Conservation (phyloP, 2,329 filamentous ascomycete species). For the Aspergillus quadrilineatus region DNA sequence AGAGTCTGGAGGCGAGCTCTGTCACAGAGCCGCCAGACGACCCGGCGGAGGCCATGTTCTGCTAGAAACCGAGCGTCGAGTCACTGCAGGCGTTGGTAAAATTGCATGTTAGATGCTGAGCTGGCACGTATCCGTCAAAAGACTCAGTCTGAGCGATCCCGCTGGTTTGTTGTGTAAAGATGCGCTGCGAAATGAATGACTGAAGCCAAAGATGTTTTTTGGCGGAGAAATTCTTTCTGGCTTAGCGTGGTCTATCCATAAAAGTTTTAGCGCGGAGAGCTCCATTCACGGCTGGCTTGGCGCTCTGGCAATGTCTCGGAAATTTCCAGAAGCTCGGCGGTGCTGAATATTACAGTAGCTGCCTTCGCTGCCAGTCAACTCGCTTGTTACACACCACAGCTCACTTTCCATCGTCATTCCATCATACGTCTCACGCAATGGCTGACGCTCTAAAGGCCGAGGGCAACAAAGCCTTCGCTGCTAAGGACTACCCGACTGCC, state of each 20-base stretch:
- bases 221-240: slow-evolving; percentile 23
- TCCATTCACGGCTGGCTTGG: background rate
- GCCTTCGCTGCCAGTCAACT: slow-evolving; percentile 13
- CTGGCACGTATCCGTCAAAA: background rate
- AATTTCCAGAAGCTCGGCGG: slow-evolving; percentile 48
- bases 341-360: slow-evolving; percentile 21
- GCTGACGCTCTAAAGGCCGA: slow-evolving; percentile 88
- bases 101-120: slow-evolving; percentile 28
- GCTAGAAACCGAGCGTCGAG: slow-evolving; percentile 24
- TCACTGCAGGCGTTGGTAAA: slow-evolving; percentile 32
- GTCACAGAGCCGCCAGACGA: slow-evolving; percentile 29
- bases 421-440: slow-evolving; percentile 46
- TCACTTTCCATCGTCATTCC: background rate
- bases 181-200: background rate
- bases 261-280: slow-evolving; percentile 21
- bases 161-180: background rate
- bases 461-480: slow-evolving; percentile 97
- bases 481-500: slow-evolving; percentile 94
- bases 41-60: slow-evolving; percentile 37
- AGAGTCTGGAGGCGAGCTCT: slow-evolving; percentile 47
- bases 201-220: slow-evolving; percentile 28
- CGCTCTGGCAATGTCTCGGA: slow-evolving; percentile 26
- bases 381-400: slow-evolving; percentile 8
- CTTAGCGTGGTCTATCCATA: slow-evolving; percentile 23
- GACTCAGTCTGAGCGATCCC: background rate